phyloP scores from a whole-genome alignment of 176 grass and related monocot species.

The Themeda triandra region DNA sequence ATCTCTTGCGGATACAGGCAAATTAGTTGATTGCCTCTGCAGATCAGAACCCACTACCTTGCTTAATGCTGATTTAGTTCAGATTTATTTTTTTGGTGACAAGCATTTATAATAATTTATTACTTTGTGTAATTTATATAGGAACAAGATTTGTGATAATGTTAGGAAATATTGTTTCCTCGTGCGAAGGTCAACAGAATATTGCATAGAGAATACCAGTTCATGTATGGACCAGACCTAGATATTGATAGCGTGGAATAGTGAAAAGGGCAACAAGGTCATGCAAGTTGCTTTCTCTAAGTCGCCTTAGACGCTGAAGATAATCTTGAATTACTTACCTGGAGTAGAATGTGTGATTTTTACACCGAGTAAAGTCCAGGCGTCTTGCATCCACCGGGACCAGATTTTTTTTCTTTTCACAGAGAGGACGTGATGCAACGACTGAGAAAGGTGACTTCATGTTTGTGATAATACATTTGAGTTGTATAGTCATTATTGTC shows the following conservation, averaged over 20 bases:
- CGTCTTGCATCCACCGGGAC: background rate
- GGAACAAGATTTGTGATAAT: too few species aligned
- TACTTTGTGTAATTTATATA: background rate
- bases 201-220: background rate
- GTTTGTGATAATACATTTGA: background rate
- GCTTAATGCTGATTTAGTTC: background rate
- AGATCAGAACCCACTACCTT: background rate
- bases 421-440: background rate
- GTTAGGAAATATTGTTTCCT: background rate
- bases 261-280: background rate
- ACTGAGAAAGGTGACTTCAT: background rate
- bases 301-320: background rate
- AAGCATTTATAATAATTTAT: too few species aligned
- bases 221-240: background rate
- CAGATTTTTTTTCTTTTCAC: background rate
- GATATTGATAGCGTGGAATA: background rate
- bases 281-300: background rate
- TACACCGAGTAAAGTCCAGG: background rate
- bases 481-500: background rate
- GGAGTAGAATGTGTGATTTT: background rate
- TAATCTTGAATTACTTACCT: background rate
- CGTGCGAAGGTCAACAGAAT: background rate
- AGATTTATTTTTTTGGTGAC: background rate
- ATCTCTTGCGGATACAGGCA: background rate
- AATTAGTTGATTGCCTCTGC: background rate